Conservation (phyloP, 2,329 filamentous ascomycete species). For the Stylonectria norvegica region DNA sequence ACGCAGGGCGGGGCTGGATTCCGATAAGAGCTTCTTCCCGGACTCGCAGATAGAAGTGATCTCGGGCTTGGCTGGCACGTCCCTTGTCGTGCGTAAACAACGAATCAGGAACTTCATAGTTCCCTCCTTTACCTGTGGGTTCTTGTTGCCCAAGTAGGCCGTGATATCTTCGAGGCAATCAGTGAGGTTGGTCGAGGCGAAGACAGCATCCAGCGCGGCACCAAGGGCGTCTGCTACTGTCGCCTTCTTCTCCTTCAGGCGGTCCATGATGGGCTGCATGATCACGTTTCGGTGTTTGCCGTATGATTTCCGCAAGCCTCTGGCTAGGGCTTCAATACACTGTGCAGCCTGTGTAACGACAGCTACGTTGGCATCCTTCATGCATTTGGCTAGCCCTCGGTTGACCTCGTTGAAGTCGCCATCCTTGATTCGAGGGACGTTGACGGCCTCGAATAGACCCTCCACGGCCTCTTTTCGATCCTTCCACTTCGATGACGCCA, state of each 20-base stretch:
- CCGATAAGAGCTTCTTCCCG: constrained; percentile 83
- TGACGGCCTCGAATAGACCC: constrained; percentile 69
- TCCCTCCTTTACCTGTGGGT: constrained; percentile 95
- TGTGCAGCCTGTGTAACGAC: constrained; percentile 92
- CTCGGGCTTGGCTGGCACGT: constrained; percentile 81
- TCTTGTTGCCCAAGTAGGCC: constrained; percentile 86
- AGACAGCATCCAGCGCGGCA: constrained; percentile 72
- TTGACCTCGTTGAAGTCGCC: constrained; percentile 82
- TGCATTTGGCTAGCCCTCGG: constrained; percentile 82
- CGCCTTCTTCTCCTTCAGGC: constrained; percentile 95
- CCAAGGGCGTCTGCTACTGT: constrained; percentile 84
- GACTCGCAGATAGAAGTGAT: constrained; percentile 82
- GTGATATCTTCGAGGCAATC: constrained; percentile 92
- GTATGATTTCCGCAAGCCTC: constrained; percentile 76
- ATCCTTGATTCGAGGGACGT: constrained; percentile 89
- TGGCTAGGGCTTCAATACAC: constrained; percentile 85
- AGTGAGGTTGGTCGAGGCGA: constrained; percentile 63
- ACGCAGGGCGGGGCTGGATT: constrained; percentile 80
- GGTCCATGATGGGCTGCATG: constrained; percentile 88
- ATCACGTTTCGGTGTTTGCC: constrained; percentile 75
- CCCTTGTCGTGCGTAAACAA: constrained; percentile 76
- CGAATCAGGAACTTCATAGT: constrained; percentile 91
- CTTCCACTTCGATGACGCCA: constrained; percentile 96
- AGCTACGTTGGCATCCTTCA: constrained; percentile 98
- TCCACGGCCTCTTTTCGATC: constrained; percentile 94